Base-by-base conservation (phyloP, 345 rosid species). In the Hibiscus syriacus region DNA sequence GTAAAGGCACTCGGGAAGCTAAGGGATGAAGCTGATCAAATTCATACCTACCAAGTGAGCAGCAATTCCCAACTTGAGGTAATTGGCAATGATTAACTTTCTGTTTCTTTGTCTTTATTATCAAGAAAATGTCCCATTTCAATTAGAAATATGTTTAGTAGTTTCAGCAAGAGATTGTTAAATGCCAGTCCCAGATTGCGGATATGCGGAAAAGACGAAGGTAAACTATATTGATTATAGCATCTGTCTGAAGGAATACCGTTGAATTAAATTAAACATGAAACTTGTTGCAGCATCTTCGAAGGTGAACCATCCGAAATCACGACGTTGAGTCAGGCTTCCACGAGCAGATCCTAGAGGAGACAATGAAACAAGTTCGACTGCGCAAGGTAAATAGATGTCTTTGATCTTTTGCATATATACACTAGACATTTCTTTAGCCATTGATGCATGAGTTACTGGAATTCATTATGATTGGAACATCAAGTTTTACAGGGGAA, bases 161-260 rank as follows among this genome's bases (percentile, higher is more conserved):
- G 64, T 36, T 61, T 53, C 80, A 79, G 29, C 77, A 62, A 56
- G 74, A 77, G 58, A 66, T 83, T 13, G 20, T 23, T 29, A 73
- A 75, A 65, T 70, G 48, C 7, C 68, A 66, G 61, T 48, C 71
- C 25, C 76, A 39, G 19, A n/a, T 83, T 17, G 66, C 56, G 52
- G 68, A 70, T 22, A 64, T 74, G 68, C 80, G 73, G 63, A 79
- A 66, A 79, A 73, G 69, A 68, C 72, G 80, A 65, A 75, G 87
- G 83, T 79, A 19, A 19, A 74, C 16, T 26, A 20, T 63, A n/a
- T 63, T 9, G 14, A 25, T 63, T 14, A 8, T 50, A 8, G 14
- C 17, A 20, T 8, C 30, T 20, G 5, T 19, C 17, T 58, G 9
- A 20, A 12, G 6, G 34, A 22, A 63, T 46, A 30, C 23, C 14